phyloP scores from a whole-genome alignment of 176 grass and related monocot genomes.

The Raddia guianensis region DNA sequence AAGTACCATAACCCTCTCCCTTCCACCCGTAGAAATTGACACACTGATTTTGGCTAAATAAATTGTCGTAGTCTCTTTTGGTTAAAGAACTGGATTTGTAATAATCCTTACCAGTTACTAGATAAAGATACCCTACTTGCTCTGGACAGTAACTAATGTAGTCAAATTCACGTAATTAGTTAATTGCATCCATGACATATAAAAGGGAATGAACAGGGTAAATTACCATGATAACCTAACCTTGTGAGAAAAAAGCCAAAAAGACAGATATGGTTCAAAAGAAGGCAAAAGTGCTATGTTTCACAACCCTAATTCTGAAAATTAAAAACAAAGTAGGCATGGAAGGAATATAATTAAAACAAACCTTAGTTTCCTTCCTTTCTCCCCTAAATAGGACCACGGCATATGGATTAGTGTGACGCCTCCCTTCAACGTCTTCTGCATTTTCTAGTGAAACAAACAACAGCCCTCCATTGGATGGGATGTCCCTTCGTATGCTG shows the following conservation, averaged over 20 bases:
- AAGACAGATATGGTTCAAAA: not conserved
- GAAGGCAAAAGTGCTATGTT: not conserved
- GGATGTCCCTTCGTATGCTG: conserved; percentile 22
- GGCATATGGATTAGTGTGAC: conserved; percentile 80
- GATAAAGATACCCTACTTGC: no score
- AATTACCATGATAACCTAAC: no score
- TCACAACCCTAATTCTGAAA: not conserved
- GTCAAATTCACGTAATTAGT: no score
- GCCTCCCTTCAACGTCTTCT: conserved; percentile 88
- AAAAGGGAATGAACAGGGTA: no score
- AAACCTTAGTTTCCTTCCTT: conserved; percentile 83
- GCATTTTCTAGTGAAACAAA: conserved; percentile 73
- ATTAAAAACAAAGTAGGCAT: not conserved
- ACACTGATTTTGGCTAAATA: not conserved
- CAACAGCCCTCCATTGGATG: conserved; percentile 58
- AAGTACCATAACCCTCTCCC: not conserved
- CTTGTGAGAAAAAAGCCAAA: not conserved
- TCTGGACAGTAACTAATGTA: no score
- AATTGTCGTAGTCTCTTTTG: not conserved
- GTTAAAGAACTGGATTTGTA: not conserved
- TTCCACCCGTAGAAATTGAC: not conserved
- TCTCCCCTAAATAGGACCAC: conserved; percentile 77
- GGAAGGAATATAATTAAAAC: not conserved
- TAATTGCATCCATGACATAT: no score
- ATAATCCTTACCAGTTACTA: no score